Evolutionary conservation across 495 filamentous ascomycete species (phyloP).

Genomic region (Neurospora sp.): DNA sequence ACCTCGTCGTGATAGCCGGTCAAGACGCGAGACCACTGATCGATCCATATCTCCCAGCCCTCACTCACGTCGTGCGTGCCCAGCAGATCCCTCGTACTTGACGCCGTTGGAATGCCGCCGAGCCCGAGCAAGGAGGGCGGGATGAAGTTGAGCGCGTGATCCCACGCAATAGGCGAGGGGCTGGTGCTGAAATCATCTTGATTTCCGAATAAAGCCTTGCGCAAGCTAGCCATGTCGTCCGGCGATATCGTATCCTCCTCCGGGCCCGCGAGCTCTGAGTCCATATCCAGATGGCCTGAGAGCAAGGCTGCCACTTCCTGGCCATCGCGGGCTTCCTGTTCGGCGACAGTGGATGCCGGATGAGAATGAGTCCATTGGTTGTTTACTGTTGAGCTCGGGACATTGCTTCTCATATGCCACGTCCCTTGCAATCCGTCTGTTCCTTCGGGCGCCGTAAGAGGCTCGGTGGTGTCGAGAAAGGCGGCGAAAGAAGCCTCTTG

Average conservation of each 20-base stretch:
- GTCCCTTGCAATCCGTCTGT: conserved; percentile 7
- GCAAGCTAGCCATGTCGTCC: conserved; percentile 17
- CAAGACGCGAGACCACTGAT: conserved; percentile 53
- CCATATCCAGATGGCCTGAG: conserved; percentile 12
- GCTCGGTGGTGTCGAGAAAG: conserved; percentile 29
- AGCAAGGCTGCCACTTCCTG: conserved; percentile 34
- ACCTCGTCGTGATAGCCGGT: conserved; percentile 65
- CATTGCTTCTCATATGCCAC: conserved; percentile 4
- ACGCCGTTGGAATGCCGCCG: not conserved
- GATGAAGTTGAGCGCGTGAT: conserved; percentile 33
- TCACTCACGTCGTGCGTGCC: conserved; percentile 28
- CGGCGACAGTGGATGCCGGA: conserved; percentile 12
- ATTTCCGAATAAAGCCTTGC: conserved; percentile 25
- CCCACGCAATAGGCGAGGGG: conserved; percentile 20
- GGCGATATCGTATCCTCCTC: conserved; percentile 9
- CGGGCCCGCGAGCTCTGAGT: conserved; percentile 8
- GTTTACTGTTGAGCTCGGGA: not conserved
- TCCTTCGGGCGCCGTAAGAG: conserved; percentile 17
- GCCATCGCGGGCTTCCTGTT: conserved; percentile 33
- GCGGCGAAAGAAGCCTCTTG: conserved; percentile 34
- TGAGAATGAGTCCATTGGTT: not conserved
- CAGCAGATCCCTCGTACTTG: conserved; percentile 14
- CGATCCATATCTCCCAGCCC: conserved; percentile 35
- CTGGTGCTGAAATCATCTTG: not conserved
- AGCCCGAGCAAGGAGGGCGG: conserved; percentile 12